These are phyloP conservation scores for Lavandula angustifolia DNA, from an alignment of 257 asterid species.

Conservation along the genomic window DNA sequence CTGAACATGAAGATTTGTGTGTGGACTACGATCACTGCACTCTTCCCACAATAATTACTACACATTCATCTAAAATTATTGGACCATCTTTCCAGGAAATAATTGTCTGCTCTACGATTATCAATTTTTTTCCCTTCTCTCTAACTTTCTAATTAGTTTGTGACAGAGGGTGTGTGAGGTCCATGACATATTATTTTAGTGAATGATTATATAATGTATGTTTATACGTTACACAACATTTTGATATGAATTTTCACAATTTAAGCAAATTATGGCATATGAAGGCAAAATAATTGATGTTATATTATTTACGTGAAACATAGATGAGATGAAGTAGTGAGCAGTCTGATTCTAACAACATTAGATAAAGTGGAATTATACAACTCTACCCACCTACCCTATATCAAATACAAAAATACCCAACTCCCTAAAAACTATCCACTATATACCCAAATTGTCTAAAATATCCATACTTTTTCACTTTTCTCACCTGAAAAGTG, in stretches of 20 bases:
- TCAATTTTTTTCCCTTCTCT: neutral
- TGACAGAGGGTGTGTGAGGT: neutral
- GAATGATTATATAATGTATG: neutral
- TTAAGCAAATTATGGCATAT: neutral
- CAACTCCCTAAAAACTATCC: too few relatives aligned
- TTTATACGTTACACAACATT: neutral
- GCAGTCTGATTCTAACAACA: neutral
- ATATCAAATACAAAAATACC: too few relatives aligned
- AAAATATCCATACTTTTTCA: too few relatives aligned
- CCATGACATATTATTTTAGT: too few relatives aligned
- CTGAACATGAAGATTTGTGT: conserved; percentile 26
- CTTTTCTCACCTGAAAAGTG: too few relatives aligned
- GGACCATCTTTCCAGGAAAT: conserved; percentile 42
- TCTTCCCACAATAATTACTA: conserved; percentile 1
- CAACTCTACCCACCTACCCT: too few relatives aligned
- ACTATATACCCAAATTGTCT: too few relatives aligned
- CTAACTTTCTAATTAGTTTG: neutral
- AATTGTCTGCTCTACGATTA: neutral
- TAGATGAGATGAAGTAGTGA: neutral
- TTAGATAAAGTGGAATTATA: too few relatives aligned
- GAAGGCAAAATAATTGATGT: conserved; percentile 6
- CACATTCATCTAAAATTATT: conserved; percentile 7
- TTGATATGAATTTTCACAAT: neutral
- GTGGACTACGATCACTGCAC: conserved; percentile 46
- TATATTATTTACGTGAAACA: neutral